Percentiles rank a stretch among this genome's conserved stretches.
Conservation (phyloP, 2,329 filamentous ascomycete species). For the Diaporthe helianthi region DNA sequence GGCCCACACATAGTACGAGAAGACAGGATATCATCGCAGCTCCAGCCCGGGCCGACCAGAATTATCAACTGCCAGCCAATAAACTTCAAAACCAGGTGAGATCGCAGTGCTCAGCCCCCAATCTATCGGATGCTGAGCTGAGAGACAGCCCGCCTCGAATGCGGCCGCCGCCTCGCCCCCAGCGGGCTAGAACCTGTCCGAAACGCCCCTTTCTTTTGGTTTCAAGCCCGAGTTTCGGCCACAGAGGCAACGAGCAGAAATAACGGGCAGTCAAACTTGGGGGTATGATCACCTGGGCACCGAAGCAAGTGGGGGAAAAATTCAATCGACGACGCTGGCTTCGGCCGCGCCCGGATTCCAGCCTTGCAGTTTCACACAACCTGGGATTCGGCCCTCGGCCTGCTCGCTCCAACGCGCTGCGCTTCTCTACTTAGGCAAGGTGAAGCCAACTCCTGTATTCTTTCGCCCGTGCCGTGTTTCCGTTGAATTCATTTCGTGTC, state of each 20-base stretch:
- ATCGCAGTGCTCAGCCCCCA: background rate
- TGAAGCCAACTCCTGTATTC: background rate
- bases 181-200: constrained; percentile 7
- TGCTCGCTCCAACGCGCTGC: background rate
- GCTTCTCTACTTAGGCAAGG: background rate
- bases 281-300: background rate
- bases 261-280: background rate
- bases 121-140: constrained; percentile 3
- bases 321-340: background rate
- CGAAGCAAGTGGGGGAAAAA: background rate
- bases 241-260: background rate
- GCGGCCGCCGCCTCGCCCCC: constrained; percentile 7
- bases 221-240: constrained; percentile 17
- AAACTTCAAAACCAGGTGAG: background rate
- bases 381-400: background rate
- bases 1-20: background rate
- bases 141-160: background rate
- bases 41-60: background rate
- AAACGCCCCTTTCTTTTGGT: constrained; percentile 1
- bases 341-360: background rate
- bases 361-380: constrained; percentile 3
- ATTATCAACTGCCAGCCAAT: background rate
- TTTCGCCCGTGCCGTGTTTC: background rate
- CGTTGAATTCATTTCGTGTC: background rate
- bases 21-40: background rate